phyloP scores from a whole-genome alignment of 2,329 filamentous ascomycete species.

The Monosporascus sp. region DNA sequence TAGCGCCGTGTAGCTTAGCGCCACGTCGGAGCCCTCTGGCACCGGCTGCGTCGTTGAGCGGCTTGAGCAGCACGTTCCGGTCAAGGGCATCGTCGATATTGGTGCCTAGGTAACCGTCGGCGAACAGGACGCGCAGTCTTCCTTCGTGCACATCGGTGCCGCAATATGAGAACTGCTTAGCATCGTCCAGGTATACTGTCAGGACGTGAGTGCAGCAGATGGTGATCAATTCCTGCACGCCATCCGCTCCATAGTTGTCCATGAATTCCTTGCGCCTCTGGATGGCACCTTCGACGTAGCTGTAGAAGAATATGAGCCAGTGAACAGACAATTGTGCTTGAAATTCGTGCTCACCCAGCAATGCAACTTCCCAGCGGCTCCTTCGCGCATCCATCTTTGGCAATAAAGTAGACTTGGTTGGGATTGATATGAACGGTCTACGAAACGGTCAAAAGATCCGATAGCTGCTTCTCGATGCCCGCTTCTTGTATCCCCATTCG shows the following conservation, averaged over 20 bases:
- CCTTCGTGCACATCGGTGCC: conserved; percentile 39
- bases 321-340: background rate
- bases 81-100: conserved; percentile 38
- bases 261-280: conserved; percentile 34
- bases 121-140: conserved; percentile 44
- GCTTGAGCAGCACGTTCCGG: conserved; percentile 31
- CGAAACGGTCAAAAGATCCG: conserved; percentile 36
- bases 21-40: conserved; percentile 15
- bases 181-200: conserved; percentile 41
- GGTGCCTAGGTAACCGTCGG: conserved; percentile 34
- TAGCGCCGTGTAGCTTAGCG: conserved; percentile 38
- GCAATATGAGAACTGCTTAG: conserved; percentile 36
- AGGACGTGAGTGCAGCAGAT: conserved; percentile 38
- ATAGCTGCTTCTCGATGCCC: conserved; percentile 38
- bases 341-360: conserved; percentile 28
- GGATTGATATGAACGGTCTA: conserved; percentile 48
- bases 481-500: no score
- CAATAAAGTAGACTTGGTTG: conserved; percentile 41
- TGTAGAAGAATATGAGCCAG: conserved; percentile 13
- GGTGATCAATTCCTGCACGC: conserved; percentile 41
- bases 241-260: conserved; percentile 30
- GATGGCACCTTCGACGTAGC: conserved; percentile 39
- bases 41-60: conserved; percentile 40
- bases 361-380: conserved; percentile 40
- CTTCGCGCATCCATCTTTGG: conserved; percentile 34